Evolutionary conservation across 805 yeast genomes (phyloP), one percentile per base, ranked within the genome.

Genomic region (Wickerhamiella occidentalis): DNA sequence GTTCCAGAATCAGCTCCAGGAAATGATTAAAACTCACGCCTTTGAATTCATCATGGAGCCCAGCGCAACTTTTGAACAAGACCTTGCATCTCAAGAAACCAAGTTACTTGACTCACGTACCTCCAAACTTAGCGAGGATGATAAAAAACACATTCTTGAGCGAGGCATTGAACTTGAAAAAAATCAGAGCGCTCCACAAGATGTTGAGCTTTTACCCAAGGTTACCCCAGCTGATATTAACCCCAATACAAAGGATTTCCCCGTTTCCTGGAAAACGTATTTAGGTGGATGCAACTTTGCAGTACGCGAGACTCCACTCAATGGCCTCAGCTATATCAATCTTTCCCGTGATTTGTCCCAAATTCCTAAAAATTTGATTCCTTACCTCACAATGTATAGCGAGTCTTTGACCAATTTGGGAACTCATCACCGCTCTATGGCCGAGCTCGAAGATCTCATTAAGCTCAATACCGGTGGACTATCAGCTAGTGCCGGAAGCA

Each of bases 381-480:
- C 81, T 33, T 87, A 76, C 55, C 62, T 92, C 52, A 84, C 95
- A 0, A 63, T 92, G 41, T 92, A 84, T 66, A 70, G 82, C 8
- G 82, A 80, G 25, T 82, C 94, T 43, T 68, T 92, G 52, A 82
- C 94, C 2, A 85, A 80, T 61, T 70, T 92, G 54, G 98, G 98
- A n/a, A 90, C 98, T 1, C 62, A 68, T 6, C 59, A 64, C 7
- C 79, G 81, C 51, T 62, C 81, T 0, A 85, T 85, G 75, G 83
- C 85, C 19, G 82, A 80, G 33, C 73, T 92, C 51, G 97, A 90
- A 60, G 87, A 88, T 56, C 78, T 80, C 41, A 87, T 92, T 56
- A 85, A 82, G 60, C 69, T 80, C 45, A 72, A 74, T 50, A 87
- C 97, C 0, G 97, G 97, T 22, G 96, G 96, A 0, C 64, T 92